Evolutionary conservation across 495 filamentous ascomycete species (phyloP), one percentile per base, ranked within the genome.

Genomic region (Penicillium dipodomyicola): DNA sequence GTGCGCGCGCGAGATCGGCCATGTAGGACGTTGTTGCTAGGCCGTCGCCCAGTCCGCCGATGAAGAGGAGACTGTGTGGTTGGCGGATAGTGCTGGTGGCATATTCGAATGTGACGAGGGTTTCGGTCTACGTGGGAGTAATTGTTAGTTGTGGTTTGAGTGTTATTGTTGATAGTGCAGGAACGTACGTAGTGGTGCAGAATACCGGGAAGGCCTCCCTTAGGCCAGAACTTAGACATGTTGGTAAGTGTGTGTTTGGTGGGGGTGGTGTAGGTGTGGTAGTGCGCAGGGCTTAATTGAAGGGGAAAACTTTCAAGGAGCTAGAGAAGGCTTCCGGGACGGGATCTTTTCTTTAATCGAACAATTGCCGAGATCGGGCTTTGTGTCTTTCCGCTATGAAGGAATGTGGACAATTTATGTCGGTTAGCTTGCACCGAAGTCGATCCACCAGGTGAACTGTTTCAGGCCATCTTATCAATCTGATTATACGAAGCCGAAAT

Each of bases 31-130:
- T 81, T 5, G 86, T 88, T 37, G 87, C 81, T 43, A 91, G 82
- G 46, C 87, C 89, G 74, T 94, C 91, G 56, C 83, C 86, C 15
- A 97, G 83, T 17, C 93, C 92, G 57, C 85, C 86, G 49, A 96
- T 79, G 72, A 92, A 95, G 59, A 97, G 70, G 32, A 96, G 73
- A 20, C 84, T 85, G 74, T 95, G 84, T 29, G 75, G 72, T 63
- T 75, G 70, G n/a, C 56, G 64, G 43, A 58, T 42, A 7, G 67
- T 40, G 29, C 37, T 54, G 48, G 67, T 59, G 5, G 71, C 70
- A 52, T 70, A 79, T 70, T 80, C 76, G 51, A 79, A 79, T 5
- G 74, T 67, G 35, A 77, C 68, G 17, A 78, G 74, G 32, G 70
- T 74, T 57, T 79, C 77, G 8, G 76, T 79, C 76, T 79, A 42